Percentiles rank a stretch among this genome's conserved stretches.
Conservation (phyloP, 2,329 filamentous ascomycete species). For the Epichloe aotearoae region DNA sequence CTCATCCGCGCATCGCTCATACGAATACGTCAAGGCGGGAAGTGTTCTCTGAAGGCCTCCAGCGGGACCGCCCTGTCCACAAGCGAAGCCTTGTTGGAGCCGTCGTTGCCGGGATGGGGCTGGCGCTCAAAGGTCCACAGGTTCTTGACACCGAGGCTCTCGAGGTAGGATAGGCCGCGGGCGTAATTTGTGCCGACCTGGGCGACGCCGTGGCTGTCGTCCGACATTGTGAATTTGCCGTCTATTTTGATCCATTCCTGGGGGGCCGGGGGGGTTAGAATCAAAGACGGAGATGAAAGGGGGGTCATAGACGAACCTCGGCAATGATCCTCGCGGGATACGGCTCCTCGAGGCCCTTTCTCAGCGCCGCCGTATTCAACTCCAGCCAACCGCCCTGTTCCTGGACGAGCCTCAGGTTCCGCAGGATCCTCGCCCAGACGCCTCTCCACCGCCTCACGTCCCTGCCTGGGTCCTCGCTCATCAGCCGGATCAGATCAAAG, state of each 20-base stretch:
- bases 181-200: slow-evolving; percentile 81
- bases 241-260: slow-evolving; percentile 59
- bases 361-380: slow-evolving; percentile 73
- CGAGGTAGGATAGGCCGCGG: slow-evolving; percentile 56
- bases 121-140: slow-evolving; percentile 43
- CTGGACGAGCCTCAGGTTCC: slow-evolving; percentile 61
- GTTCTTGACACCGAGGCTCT: slow-evolving; percentile 47
- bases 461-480: slow-evolving; percentile 55
- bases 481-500: slow-evolving; percentile 79
- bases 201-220: slow-evolving; percentile 82
- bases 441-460: slow-evolving; percentile 42
- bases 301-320: slow-evolving; percentile 37
- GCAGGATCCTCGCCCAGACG: slow-evolving; percentile 61
- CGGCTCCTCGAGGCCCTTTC: slow-evolving; percentile 82
- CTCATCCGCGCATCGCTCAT: too few relatives aligned
- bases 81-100: slow-evolving; percentile 21
- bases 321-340: slow-evolving; percentile 75
- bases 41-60: slow-evolving; percentile 23
- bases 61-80: slow-evolving; percentile 31
- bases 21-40: slow-evolving; percentile 6
- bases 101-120: slow-evolving; percentile 16
- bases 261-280: neutral
- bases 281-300: neutral
- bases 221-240: slow-evolving; percentile 79
- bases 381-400: slow-evolving; percentile 74